phyloP scores from a whole-genome alignment of 2,329 filamentous ascomycete species.

The Trichoderma breve region DNA sequence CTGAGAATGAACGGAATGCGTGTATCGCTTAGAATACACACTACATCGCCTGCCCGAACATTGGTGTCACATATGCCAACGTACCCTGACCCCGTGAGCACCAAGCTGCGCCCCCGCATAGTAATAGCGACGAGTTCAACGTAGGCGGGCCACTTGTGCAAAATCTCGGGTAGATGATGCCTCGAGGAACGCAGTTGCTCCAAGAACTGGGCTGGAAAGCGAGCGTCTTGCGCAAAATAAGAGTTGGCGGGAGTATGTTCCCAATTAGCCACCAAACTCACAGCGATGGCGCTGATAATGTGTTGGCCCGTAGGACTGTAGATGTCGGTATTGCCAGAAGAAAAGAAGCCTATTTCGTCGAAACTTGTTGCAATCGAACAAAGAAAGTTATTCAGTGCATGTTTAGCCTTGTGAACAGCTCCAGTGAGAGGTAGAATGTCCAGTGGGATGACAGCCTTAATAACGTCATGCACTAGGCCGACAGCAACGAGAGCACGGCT shows the following conservation, averaged over 20 bases:
- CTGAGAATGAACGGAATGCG: neutral
- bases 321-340: neutral
- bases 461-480: neutral
- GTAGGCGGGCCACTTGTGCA: conserved; percentile 6
- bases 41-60: neutral
- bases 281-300: neutral
- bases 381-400: neutral
- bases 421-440: neutral
- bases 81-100: neutral
- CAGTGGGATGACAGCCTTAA: neutral
- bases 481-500: neutral
- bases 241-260: conserved; percentile 1
- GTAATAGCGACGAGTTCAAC: neutral
- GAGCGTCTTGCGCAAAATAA: neutral
- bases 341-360: neutral
- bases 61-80: neutral
- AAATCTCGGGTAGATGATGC: neutral
- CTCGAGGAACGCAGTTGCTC: neutral
- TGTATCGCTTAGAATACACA: neutral
- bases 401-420: neutral
- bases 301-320: neutral
- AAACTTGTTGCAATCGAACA: neutral
- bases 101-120: neutral
- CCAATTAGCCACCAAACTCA: conserved; percentile 2
- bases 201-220: neutral